A percentile compares a stretch with the other conserved stretches of the same genome.
Conservation (phyloP, 345 rosid genomes). For the Firmiana major region DNA sequence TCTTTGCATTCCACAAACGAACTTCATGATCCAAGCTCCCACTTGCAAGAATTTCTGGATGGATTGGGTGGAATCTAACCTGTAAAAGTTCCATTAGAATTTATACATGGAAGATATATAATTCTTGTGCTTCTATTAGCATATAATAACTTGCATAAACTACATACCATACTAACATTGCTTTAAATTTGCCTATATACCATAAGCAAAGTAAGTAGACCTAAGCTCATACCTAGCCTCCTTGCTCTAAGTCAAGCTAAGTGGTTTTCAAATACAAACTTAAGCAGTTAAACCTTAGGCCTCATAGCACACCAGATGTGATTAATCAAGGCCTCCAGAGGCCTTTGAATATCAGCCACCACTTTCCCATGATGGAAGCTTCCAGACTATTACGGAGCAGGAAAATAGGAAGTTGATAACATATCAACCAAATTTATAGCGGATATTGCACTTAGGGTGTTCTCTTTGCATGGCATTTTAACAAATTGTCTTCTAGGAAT, state of each 20-base stretch:
- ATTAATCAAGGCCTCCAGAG: neutral
- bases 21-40: constrained; percentile 89
- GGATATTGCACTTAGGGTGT: neutral
- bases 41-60: constrained; percentile 75
- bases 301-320: neutral
- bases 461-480: neutral
- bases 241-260: neutral
- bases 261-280: neutral
- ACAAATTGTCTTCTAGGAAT: neutral
- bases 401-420: neutral
- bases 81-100: constrained; percentile 34
- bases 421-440: neutral
- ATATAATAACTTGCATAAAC: neutral
- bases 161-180: neutral
- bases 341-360: neutral
- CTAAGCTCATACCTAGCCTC: neutral
- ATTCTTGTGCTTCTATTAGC: neutral
- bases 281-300: neutral
- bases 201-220: neutral
- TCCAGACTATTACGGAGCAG: neutral
- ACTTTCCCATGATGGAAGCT: neutral
- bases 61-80: constrained; percentile 84
- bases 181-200: neutral
- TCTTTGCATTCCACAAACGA: constrained; percentile 78
- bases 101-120: neutral